Base-by-base conservation (phyloP, 164 flowering plant species). In the Hamamelis virginiana region DNA sequence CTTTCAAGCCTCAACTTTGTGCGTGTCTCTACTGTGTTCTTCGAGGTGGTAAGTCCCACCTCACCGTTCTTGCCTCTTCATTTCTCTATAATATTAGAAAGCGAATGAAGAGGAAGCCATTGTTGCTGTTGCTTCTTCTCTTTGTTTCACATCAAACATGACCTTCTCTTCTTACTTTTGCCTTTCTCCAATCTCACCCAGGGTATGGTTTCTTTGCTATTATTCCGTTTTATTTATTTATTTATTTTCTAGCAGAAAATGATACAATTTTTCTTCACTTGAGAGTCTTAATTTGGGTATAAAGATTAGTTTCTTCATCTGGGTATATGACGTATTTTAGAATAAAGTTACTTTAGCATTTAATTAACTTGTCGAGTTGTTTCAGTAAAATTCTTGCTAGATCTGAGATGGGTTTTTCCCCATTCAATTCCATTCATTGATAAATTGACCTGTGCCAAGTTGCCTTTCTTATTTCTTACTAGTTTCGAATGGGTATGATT, bases 91-190 rank as follows among this genome's bases (percentile, higher is more conserved):
- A 33, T 50, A 59, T 16, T 15, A 23, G 14, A 19, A 69, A 68
- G 33, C 67, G 62, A 28, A 75, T 69, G 78, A 72, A 56, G 74
- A 65, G 62, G 76, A 41, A n/a, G 50, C 63, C 41, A 62, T 66
- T 65, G 22, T 59, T 41, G 19, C 48, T 58, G 55, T 16, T 23
- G 23, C 16, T 68, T 66, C 26, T 58, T 59, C 3, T 21, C 47
- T 72, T 43, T 8, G 21, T 59, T 65, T 55, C 68, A 15, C 69
- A 27, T 8, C 64, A 27, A 65, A 11, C 9, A 80, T 82, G 85
- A 69, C 69, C 48, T 67, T 76, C 51, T 75, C 83, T 69, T 68
- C 78, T 77, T 73, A 74, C 79, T 53, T 73, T 50, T 71, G 45
- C 68, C 68, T 10, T 44, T 59, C 79, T 72, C 77, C 47, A 53